Percentiles rank a stretch among this genome's conserved stretches.
phyloP scores from a whole-genome alignment of 2,329 filamentous ascomycete genomes.

The Fusarium scirpi region DNA sequence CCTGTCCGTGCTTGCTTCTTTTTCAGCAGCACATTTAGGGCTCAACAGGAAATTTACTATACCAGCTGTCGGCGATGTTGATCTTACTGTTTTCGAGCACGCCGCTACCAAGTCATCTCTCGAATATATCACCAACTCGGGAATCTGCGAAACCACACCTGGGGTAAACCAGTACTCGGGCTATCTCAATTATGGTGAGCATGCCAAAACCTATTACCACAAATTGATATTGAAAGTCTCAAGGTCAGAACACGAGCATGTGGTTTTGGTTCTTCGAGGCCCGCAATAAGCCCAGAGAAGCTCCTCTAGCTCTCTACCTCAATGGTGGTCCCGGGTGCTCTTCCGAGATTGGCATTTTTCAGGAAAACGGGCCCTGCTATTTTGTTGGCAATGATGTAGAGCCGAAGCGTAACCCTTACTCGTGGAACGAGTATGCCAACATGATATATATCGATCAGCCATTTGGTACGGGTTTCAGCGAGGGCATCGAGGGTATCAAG shows the following conservation, averaged over 20 bases:
- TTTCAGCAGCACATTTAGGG: too few relatives aligned
- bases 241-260: conserved; percentile 44
- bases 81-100: conserved; percentile 24
- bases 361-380: conserved; percentile 82
- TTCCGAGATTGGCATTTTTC: conserved; percentile 61
- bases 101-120: conserved; percentile 27
- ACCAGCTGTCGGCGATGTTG: too few relatives aligned
- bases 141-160: conserved; percentile 65
- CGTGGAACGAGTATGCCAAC: conserved; percentile 72
- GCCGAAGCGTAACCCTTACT: conserved; percentile 65
- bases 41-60: too few relatives aligned
- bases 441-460: conserved; percentile 75
- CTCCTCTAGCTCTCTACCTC: conserved; percentile 68
- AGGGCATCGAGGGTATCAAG: conserved; percentile 40
- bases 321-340: conserved; percentile 51
- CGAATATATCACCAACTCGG: conserved; percentile 49
- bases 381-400: conserved; percentile 58
- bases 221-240: too few relatives aligned
- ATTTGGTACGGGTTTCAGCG: conserved; percentile 49
- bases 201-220: too few relatives aligned
- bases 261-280: conserved; percentile 64
- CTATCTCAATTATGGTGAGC: conserved; percentile 59
- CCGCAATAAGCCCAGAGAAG: conserved; percentile 54
- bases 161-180: conserved; percentile 74
- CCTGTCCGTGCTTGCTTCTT: too few relatives aligned